Evolutionary conservation across 2,329 filamentous ascomycete genomes (phyloP), one percentile per base, ranked within the genome.

Genomic region (Talaromyces sp.): DNA sequence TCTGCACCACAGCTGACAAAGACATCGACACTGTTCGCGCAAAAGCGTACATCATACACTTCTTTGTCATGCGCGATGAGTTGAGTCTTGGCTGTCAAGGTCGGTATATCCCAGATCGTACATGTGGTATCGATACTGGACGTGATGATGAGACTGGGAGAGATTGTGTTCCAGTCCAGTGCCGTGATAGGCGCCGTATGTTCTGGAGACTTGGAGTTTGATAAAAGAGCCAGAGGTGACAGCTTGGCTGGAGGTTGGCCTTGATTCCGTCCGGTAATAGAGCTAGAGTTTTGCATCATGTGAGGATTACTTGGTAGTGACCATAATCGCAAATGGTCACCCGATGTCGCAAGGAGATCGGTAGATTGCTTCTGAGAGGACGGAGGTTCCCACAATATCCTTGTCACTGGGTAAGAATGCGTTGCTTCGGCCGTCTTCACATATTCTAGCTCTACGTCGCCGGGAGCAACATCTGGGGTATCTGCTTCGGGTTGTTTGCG

Each of bases 61-160:
- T 99, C 95, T 77, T 98, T 98, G 79, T 99, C 95, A 75, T 99
- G 95, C 23, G 95, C 95, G 76, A 99, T 99, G 53, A 99, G 82
- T 75, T 99, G 95, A 1, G 95, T 99, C 79, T 99, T 99, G 58
- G 95, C 95, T 0, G 95, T 99, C 65, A 99, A 82, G 0, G 95
- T 97, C 3, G 95, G 95, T 61, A 99, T 99, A 75, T 99, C 95
- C 95, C 95, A 99, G 67, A 99, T 99, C 4, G 95, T 99, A 78
- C 95, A 99, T 5, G 95, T 99, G 1, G 95, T 99, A 73, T 99
- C 95, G 71, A 99, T 99, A 75, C 93, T 98, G 3, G 93, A 97
- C 0, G 95, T 99, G 71, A 99, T 99, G 72, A 99, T 99, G 59
- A 99, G 82, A 74, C 94, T 97, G 0, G 95, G 95, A 28, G 92